A percentile compares a stretch with the other conserved stretches of the same genome.
Conservation (phyloP, 139 green algal genomes). For the Coccomyxa sp. region DNA sequence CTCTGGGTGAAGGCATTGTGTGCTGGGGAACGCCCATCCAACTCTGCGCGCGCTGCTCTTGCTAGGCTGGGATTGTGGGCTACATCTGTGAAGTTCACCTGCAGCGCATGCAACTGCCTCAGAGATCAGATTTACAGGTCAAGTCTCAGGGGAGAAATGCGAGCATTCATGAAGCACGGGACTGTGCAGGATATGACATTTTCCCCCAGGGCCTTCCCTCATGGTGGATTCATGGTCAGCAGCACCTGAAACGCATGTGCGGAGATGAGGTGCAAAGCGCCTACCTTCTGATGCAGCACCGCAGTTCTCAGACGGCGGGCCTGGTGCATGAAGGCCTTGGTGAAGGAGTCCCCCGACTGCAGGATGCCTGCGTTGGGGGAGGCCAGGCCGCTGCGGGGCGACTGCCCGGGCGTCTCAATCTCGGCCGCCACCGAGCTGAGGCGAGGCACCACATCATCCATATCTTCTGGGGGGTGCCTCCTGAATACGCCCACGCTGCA, state of each 20-base stretch:
- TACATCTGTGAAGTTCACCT: slow-evolving; percentile 35
- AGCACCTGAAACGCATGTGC: no score
- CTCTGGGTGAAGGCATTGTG: background rate
- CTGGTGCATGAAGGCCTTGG: background rate
- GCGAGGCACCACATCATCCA: background rate
- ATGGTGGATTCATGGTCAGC: background rate
- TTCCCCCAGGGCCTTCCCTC: background rate
- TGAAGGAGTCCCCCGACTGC: background rate
- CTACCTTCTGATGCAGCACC: background rate
- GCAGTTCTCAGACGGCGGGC: background rate
- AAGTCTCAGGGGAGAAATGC: background rate
- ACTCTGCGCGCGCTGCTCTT: slow-evolving; percentile 22
- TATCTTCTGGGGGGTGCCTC: background rate
- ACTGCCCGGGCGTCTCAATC: slow-evolving; percentile 5
- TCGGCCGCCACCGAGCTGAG: background rate
- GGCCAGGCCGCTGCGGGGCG: background rate
- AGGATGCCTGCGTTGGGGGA: background rate
- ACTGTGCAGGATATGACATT: background rate
- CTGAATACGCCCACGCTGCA: background rate
- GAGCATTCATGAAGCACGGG: no score
- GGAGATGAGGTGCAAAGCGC: no score
- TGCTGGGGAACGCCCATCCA: slow-evolving; percentile 2
- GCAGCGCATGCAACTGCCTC: background rate
- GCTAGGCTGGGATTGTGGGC: slow-evolving; percentile 38
- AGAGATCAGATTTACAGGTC: background rate